Evolutionary conservation across 2,329 filamentous ascomycete genomes (phyloP), one percentile per base, ranked within the genome.

Genomic region (Cordyceps fumosorosea): DNA sequence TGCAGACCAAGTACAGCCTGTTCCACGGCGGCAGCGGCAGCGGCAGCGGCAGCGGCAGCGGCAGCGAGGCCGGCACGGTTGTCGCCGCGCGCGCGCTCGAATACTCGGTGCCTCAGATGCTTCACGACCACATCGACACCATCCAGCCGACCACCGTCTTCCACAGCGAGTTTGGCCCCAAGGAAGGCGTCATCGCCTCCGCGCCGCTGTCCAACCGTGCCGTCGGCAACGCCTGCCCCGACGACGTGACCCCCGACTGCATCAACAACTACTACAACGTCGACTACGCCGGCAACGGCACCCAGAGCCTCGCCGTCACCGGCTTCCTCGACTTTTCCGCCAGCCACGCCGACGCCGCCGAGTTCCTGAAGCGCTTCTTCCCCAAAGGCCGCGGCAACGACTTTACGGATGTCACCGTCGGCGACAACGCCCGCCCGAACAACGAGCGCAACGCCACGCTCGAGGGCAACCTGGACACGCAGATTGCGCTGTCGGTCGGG

Each of bases 111-210:
- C 64, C 64, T 2, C 44, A 60, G 34, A 42, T 44, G 14, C 61
- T 66, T 4, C 58, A 64, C 47, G 61, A 60, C 29, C 64, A 65
- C 37, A 48, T 66, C 12, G 64, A 66, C 50, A 64, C 62, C 6
- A 65, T 66, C 32, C 56, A 64, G 4, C 64, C 64, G 3, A 65
- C 64, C 3, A 66, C 61, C n/a, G 63, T 54, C 24, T 66, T 66
- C 42, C 48, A 63, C 55, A 10, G 54, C 53, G 10, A 55, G 42
- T 7, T 22, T 24, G 11, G 56, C 42, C 4, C 40, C 22, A 45
- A 60, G 12, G 16, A 29, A 2, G 53, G 40, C 11, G 10, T 37
- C 24, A 11, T 45, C 34, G 54, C 63, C 24, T 18, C 24, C 8
- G 58, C 40, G 4, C 18, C 20, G 3, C 11, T 37, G n/a, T 29